Evolutionary conservation across 768 basidiomycete genomes (phyloP), one percentile per base, ranked within the genome.

Genomic region (Boletus patriciae): DNA sequence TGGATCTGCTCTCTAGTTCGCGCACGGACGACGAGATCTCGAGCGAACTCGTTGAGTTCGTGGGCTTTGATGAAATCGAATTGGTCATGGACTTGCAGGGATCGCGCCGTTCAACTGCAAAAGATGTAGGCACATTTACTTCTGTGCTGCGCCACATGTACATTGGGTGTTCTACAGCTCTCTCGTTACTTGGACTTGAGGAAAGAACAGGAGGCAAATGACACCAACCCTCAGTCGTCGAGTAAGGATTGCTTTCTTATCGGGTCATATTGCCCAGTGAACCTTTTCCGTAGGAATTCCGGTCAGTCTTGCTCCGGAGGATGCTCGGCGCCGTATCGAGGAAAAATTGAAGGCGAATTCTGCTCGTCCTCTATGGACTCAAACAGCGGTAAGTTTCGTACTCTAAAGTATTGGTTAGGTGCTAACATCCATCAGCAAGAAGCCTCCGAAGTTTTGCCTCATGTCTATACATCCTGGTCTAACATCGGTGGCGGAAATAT

Each of bases 1-100:
- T 66, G 7, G 52, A 64, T 10, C 70, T 81, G 36, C 72, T 91
- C 16, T 77, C 79, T 2, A 83, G 83, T 7, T 60, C 73, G 23
- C 76, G 75, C 38, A 73, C 76, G 6, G 79, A 88, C 60, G 90
- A 94, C 31, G 83, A 82, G 21, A 88, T 97, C 31, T 89, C 92
- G 27, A 82, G 75, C 27, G 88, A 92, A 62, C 69, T 98, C 11
- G 83, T 81, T 9, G 94, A 97, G 57, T 74, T 91, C 11, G 69
- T 95, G 46, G 96, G 94, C 3, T 92, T 87, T 68, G 90, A 96
- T 48, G 82, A 88, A 18, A 83, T 98, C 46, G 91, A 92, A 27
- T 74, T 94, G 34, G 84, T 88, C 9, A 82, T 81, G 73, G 82
- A 89, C 41, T 79, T 97, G 27, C 70, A 97, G 2, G 67, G 76